Evolutionary conservation across 306 rosid genomes (phyloP), one percentile per base, ranked within the genome.

Genomic region (Mimosa pudica): DNA sequence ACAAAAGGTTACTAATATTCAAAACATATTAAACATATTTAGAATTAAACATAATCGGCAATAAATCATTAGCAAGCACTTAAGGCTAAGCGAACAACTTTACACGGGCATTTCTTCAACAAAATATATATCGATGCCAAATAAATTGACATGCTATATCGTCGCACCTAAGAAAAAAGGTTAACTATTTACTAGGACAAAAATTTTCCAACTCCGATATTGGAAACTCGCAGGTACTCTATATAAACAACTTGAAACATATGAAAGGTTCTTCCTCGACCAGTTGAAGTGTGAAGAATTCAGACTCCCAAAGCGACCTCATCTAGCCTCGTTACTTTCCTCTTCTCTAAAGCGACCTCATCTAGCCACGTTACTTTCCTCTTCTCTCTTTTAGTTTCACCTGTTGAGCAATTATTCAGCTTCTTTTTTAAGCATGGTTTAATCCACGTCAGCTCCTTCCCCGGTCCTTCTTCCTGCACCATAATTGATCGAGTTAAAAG

Each of bases 341-440:
- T 82, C 77, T 89, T 86, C 70, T 78, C 84, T 5, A 84, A 68
- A 83, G 55, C 80, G 24, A 90, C 82, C 75, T 75, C 67, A 41
- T 89, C 91, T 63, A 79, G 83, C 77, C 80, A 73, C 10, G 81
- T 45, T 13, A 76, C 71, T 74, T 86, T 86, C 87, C 73, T 82
- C 77, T 89, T 86, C 70, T 78, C 84, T 5, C 54, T 80, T 36
- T 45, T 77, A 41, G 77, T 79, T 60, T 62, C 70, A 3, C 49
- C 76, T 60, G 45, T 61, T 20, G 68, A 70, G 51, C 81, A 10
- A 58, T 70, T 74, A 80, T 79, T 70, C 32, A 84, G 79, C 79
- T 83, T 82, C 87, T 89, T 76, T 75, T 52, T 54, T 62, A 77
- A 38, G 64, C 74, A 66, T 3, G 7, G 41, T 42, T 77, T 73